Evolutionary conservation across 352 stramenopile genomes (phyloP).

Genomic region (Phytophthora megakarya): DNA sequence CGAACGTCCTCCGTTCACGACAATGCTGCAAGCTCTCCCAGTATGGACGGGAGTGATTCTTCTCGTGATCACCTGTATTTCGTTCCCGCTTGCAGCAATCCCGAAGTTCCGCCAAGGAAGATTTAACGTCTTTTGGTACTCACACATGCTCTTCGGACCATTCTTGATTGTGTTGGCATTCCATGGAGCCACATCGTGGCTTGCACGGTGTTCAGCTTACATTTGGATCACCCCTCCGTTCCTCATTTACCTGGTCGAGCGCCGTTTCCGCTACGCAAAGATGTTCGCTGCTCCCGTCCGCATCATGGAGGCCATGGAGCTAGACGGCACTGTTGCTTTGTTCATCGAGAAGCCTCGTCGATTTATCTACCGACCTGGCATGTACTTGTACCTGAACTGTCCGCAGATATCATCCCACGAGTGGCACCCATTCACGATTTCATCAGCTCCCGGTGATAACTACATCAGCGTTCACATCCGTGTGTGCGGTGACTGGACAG

Average conservation of each 20-base stretch:
- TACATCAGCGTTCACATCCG: constrained; percentile 78
- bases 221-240: constrained; percentile 61
- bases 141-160: constrained; percentile 70
- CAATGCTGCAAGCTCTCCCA: constrained; percentile 55
- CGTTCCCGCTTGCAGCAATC: constrained; percentile 63
- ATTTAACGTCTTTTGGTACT: constrained; percentile 81
- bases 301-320: constrained; percentile 56
- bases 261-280: constrained; percentile 65
- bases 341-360: constrained; percentile 68
- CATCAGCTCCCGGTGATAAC: constrained; percentile 78
- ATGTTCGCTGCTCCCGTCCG: constrained; percentile 55
- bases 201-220: constrained; percentile 54
- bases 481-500: constrained; percentile 69
- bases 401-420: constrained; percentile 72
- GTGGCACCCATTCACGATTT: constrained; percentile 92
- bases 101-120: constrained; percentile 63
- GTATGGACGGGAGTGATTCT: constrained; percentile 69
- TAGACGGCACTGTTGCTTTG: constrained; percentile 56
- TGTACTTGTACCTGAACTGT: constrained; percentile 89
- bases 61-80: constrained; percentile 59
- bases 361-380: constrained; percentile 66
- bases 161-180: constrained; percentile 70
- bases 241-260: constrained; percentile 65
- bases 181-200: constrained; percentile 61
- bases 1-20: constrained; percentile 53